A percentile compares a stretch with the other conserved stretches of the same genome.
Conservation (phyloP, 1,284 basidiomycete species). For the Ceratorhiza oryzae-sativae region DNA sequence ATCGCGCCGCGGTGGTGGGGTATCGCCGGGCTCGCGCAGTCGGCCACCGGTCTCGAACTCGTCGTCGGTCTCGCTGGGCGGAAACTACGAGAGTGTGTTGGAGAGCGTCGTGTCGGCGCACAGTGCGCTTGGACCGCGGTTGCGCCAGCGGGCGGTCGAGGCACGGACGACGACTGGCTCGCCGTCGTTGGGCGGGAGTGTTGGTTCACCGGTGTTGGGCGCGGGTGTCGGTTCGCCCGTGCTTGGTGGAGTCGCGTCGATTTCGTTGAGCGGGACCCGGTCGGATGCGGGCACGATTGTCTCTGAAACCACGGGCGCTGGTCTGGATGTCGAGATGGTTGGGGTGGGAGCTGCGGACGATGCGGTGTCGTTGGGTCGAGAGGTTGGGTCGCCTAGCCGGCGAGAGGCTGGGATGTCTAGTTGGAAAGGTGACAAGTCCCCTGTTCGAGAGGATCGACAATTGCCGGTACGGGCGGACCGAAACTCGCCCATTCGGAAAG, state of each 20-base stretch:
- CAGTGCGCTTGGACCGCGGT: neutral
- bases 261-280: neutral
- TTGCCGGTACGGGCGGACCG: too few relatives aligned
- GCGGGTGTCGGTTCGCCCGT: neutral
- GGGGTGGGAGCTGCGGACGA: neutral
- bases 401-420: neutral
- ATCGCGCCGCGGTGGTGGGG: neutral
- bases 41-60: neutral
- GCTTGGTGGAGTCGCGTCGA: neutral
- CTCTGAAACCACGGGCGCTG: neutral
- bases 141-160: neutral
- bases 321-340: neutral
- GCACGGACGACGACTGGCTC: neutral
- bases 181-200: constrained; percentile 21
- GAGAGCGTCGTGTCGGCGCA: neutral
- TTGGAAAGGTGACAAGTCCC: neutral
- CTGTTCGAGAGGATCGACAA: neutral
- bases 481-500: neutral
- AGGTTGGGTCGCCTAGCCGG: neutral
- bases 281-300: neutral
- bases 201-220: neutral
- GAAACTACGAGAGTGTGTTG: neutral
- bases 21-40: too few relatives aligned
- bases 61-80: neutral
- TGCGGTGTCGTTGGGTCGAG: neutral